Conservation (phyloP, 352 stramenopile genomes). For the Globisporangium nodosum region DNA sequence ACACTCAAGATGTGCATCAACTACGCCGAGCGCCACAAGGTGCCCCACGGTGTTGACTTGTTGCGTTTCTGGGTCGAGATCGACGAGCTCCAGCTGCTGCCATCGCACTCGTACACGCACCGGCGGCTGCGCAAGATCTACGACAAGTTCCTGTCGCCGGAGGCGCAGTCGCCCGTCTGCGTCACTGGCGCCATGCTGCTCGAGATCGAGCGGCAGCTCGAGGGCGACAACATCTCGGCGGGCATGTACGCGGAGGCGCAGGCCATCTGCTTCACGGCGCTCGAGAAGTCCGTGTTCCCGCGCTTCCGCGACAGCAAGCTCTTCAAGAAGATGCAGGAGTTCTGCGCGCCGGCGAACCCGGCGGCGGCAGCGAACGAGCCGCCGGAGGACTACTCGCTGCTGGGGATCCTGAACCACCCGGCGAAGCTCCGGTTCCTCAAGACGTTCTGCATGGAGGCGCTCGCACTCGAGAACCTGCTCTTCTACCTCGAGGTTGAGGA, state of each 20-base stretch:
- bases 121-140: conserved; percentile 80
- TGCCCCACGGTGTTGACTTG: conserved; percentile 51
- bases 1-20: conserved; percentile 71
- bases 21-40: conserved; percentile 50
- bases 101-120: conserved; percentile 77
- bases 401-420: conserved; percentile 59
- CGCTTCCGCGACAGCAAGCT: conserved; percentile 73
- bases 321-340: conserved; percentile 74
- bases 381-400: conserved; percentile 52
- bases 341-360: conserved; percentile 36
- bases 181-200: conserved; percentile 61
- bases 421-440: conserved; percentile 80
- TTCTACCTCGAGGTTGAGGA: conserved; percentile 85
- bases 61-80: conserved; percentile 83
- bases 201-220: conserved; percentile 57
- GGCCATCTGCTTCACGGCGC: conserved; percentile 50
- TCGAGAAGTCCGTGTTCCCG: conserved; percentile 72
- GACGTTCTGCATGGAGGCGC: conserved; percentile 80
- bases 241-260: conserved; percentile 69
- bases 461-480: conserved; percentile 77
- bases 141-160: conserved; percentile 78
- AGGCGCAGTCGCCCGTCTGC: conserved; percentile 66
- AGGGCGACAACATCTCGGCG: conserved; percentile 57
- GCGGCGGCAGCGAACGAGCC: conserved; percentile 12
- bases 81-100: conserved; percentile 62